Conservation (phyloP, 306 rosid genomes). For the Astragalus membranaceus region DNA sequence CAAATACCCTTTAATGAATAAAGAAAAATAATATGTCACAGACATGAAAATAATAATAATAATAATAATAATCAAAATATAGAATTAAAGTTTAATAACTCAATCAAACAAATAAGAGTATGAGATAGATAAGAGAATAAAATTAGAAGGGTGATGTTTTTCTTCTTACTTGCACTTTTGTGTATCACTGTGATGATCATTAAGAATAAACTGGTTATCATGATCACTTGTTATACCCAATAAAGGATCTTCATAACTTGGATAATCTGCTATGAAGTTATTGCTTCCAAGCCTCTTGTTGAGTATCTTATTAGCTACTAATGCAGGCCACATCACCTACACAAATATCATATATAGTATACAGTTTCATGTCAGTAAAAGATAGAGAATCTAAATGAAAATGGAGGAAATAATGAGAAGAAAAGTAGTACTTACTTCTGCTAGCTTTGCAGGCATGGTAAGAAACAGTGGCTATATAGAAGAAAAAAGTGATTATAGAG, state of each 20-base stretch:
- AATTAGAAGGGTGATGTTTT: not conserved
- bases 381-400: not conserved
- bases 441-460: slow-evolving; percentile 31
- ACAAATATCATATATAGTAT: not conserved
- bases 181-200: slow-evolving; percentile 18
- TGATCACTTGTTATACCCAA: slow-evolving; percentile 29
- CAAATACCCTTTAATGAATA: slow-evolving; percentile 47
- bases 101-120: not conserved
- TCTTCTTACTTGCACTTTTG: slow-evolving; percentile 39
- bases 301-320: slow-evolving; percentile 68
- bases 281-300: slow-evolving; percentile 62
- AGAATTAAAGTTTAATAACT: not conserved
- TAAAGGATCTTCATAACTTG: slow-evolving; percentile 25
- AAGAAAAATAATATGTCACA: not conserved
- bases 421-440: slow-evolving; percentile 40
- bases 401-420: slow-evolving; percentile 4
- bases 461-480: not conserved
- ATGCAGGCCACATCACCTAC: slow-evolving; percentile 73
- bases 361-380: not conserved
- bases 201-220: slow-evolving; percentile 18
- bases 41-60: not conserved
- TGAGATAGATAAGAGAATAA: not conserved
- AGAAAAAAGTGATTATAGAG: not conserved
- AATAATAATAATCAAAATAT: no score
- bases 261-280: slow-evolving; percentile 63